Evolutionary conservation across 2,329 filamentous ascomycete species (phyloP).

Genomic region (Trichoderma sp.): DNA sequence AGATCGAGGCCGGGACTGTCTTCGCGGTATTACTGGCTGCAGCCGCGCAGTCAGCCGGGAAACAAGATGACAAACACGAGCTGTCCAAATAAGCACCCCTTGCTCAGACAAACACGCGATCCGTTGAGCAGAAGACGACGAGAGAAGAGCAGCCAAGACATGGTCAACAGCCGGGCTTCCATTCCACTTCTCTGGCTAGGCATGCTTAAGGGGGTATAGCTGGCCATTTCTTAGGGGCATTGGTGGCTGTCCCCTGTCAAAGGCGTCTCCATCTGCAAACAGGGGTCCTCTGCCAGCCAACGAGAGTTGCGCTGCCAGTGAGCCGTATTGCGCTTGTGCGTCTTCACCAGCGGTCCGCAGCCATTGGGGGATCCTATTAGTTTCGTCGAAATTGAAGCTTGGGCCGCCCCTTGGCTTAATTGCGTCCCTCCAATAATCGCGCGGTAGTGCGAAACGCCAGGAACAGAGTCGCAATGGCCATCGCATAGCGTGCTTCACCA

Average conservation of each 20-base stretch:
- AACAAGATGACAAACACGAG: neutral
- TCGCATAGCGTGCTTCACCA: neutral
- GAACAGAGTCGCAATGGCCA: neutral
- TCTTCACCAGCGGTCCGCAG: conserved; percentile 10
- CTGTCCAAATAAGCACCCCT: neutral
- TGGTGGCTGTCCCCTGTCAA: conserved; percentile 11
- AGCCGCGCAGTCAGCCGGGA: neutral
- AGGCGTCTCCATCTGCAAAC: conserved; percentile 7
- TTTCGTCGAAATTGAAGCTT: conserved; percentile 23
- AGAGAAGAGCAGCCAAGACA: neutral
- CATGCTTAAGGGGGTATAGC: conserved; percentile 23
- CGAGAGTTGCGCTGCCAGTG: neutral
- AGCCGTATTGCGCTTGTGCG: neutral
- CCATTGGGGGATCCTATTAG: conserved; percentile 7
- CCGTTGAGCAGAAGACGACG: neutral
- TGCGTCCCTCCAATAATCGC: neutral
- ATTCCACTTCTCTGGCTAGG: conserved; percentile 9
- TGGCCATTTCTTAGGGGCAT: conserved; percentile 6
- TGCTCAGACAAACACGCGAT: neutral
- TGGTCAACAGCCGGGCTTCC: conserved; percentile 8
- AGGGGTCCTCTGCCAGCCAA: conserved; percentile 14
- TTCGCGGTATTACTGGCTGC: neutral
- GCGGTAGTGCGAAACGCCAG: neutral
- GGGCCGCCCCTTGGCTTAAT: conserved; percentile 3
- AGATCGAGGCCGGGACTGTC: neutral